Percentiles rank a stretch among this genome's conserved stretches.
phyloP scores from a whole-genome alignment of 768 basidiomycete species.

The button mushroom (Agaricus bisporus) region DNA sequence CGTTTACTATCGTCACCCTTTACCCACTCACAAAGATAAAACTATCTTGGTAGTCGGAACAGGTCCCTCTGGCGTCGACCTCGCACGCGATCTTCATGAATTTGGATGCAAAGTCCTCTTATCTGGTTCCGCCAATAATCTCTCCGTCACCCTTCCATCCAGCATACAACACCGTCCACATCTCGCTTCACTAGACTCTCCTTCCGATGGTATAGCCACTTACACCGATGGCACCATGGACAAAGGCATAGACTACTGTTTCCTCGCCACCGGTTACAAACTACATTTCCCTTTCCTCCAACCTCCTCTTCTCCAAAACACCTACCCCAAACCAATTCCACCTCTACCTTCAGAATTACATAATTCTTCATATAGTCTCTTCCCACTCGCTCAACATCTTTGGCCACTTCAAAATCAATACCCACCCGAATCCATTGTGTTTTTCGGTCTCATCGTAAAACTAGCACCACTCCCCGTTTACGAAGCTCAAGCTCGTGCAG shows the following conservation, averaged over 20 bases:
- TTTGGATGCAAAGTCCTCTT: slow-evolving; percentile 45
- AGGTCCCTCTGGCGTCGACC: slow-evolving; percentile 68
- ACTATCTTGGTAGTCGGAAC: slow-evolving; percentile 41
- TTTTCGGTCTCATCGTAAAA: slow-evolving; percentile 52
- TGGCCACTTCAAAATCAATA: slow-evolving; percentile 51
- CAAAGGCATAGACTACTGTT: slow-evolving; percentile 49
- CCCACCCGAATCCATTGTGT: slow-evolving; percentile 50
- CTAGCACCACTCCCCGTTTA: slow-evolving; percentile 72
- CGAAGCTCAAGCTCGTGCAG: slow-evolving; percentile 71
- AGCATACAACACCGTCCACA: slow-evolving; percentile 34
- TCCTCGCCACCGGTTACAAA: slow-evolving; percentile 76
- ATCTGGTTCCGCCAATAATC: slow-evolving; percentile 35
- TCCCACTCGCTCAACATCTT: slow-evolving; percentile 65
- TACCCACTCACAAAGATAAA: slow-evolving; percentile 26
- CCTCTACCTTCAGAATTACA: slow-evolving; percentile 45
- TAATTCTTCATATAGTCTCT: slow-evolving; percentile 63
- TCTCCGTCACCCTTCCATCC: slow-evolving; percentile 23
- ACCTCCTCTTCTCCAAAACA: slow-evolving; percentile 19
- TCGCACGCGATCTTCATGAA: slow-evolving; percentile 50
- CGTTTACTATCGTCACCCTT: slow-evolving; percentile 57
- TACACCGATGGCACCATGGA: slow-evolving; percentile 46
- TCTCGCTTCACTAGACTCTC: slow-evolving; percentile 31
- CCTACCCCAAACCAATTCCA: slow-evolving; percentile 38
- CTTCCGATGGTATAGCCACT: slow-evolving; percentile 9
- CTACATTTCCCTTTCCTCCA: slow-evolving; percentile 59